Evolutionary conservation across 2,329 filamentous ascomycete genomes (phyloP).

Genomic region (Rhinocladiella mackenziei): DNA sequence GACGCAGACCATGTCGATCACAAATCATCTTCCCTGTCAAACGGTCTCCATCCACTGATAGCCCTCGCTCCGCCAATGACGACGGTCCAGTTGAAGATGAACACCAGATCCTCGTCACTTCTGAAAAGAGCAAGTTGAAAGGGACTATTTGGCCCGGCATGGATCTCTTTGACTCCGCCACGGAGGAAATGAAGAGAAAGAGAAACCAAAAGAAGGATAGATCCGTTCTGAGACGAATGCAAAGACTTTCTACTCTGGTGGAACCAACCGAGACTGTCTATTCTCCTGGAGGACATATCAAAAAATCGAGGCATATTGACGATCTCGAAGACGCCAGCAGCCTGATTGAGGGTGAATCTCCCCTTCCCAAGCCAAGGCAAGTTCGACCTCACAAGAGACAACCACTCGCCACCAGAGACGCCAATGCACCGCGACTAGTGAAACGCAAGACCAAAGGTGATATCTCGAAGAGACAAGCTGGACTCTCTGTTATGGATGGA

Average conservation of each 20-base stretch:
- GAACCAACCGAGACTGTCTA: constrained; percentile 48
- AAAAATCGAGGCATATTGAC: constrained; percentile 45
- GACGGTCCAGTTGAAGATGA: constrained; percentile 10
- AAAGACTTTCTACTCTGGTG: constrained; percentile 42
- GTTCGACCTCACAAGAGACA: constrained; percentile 34
- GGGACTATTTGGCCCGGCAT: constrained; percentile 50
- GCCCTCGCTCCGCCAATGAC: constrained; percentile 5
- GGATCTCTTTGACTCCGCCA: constrained; percentile 51
- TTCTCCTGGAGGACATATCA: constrained; percentile 42
- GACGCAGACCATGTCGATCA: constrained; percentile 11
- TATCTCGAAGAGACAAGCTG: constrained; percentile 13
- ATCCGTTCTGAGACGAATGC: constrained; percentile 44
- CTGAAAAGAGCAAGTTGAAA: constrained; percentile 42
- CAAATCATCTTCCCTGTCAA: constrained; percentile 11
- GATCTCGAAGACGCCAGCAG: constrained; percentile 48
- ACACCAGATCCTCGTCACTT: constrained; percentile 17
- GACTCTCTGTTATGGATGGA: constrained; percentile 15
- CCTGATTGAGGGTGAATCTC: constrained; percentile 44
- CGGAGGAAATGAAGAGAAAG: constrained; percentile 45
- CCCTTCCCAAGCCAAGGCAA: constrained; percentile 35
- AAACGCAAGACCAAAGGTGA: constrained; percentile 31
- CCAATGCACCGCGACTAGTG: constrained; percentile 34
- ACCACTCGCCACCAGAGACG: constrained; percentile 34
- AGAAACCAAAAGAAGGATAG: constrained; percentile 52
- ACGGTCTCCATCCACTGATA: constrained; percentile 1